A percentile compares a stretch with the other conserved stretches of the same genome.
Evolutionary conservation across 2,329 filamentous ascomycete genomes (phyloP).

Genomic region (Thelonectria olida): DNA sequence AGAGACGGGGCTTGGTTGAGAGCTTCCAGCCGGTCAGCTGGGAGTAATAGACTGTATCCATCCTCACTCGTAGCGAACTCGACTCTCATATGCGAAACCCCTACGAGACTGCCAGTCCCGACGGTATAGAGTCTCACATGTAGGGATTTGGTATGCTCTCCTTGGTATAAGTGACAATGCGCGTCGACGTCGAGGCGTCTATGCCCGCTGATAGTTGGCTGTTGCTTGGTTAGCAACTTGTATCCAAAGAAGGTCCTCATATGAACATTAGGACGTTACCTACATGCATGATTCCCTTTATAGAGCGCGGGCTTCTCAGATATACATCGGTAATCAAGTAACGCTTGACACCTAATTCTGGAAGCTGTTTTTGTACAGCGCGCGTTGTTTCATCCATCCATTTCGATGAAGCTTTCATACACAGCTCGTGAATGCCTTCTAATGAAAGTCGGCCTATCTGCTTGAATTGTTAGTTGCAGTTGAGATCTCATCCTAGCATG

Average conservation of each 20-base stretch:
- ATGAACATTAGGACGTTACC: background rate
- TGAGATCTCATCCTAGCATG: background rate
- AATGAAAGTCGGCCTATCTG: slow-evolving; percentile 5
- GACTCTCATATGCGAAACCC: too few relatives aligned
- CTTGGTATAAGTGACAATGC: background rate
- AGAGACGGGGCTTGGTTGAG: too few relatives aligned
- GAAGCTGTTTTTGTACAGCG: background rate
- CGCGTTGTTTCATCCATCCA: background rate
- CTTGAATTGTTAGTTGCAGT: background rate
- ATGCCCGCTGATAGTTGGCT: slow-evolving; percentile 39
- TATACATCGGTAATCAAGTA: too few relatives aligned
- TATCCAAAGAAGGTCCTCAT: too few relatives aligned
- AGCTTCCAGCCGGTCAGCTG: too few relatives aligned
- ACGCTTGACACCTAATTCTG: background rate
- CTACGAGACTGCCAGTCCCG: slow-evolving; percentile 23
- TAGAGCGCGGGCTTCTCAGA: background rate
- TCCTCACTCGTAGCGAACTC: too few relatives aligned
- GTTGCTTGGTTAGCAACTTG: background rate
- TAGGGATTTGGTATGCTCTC: background rate
- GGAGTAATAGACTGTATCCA: too few relatives aligned
- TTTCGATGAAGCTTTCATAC: background rate
- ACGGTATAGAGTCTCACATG: slow-evolving; percentile 34
- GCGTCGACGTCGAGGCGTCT: slow-evolving; percentile 38
- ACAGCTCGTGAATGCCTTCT: slow-evolving; percentile 3
- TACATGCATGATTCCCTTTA: slow-evolving; percentile 35